Evolutionary conservation across 805 yeast genomes (phyloP), one percentile per base, ranked within the genome.

Genomic region (Kodamaea laetipori): DNA sequence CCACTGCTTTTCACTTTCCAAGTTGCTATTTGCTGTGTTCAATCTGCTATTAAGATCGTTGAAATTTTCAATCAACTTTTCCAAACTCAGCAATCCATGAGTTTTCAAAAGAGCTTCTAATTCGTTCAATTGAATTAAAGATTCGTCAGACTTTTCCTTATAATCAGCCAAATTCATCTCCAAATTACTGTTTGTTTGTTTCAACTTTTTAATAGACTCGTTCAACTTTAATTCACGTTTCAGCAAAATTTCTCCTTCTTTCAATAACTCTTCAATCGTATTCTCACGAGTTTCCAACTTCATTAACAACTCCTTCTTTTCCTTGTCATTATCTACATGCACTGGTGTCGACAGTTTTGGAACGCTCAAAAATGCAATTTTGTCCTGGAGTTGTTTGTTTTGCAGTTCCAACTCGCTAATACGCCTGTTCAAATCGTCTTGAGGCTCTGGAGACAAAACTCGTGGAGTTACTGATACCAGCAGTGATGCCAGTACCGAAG

Each of bases 211-310:
- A 39, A 90, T 79, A 0, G 82, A 71, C 31, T 81, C 86, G 51
- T 78, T 81, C 41, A 81, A 73, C 51, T 77, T 79, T 19, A 88
- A 71, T 54, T 92, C 97, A 47, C 79, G 81, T 46, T 75, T 74
- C 0, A 94, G 80, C 28, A 89, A 63, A 17, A 76, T 78, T 49
- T 84, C 82, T 3, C 96, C 96, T 61, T 90, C 96, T 43, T 77
- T 80, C 56, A 86, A 57, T 21, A 90, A 65, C 44, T 83, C 81
- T 12, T 77, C 75, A 18, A 90, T 80, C 23, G 80, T 77, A 9
- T 69, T 74, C 40, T 90, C 87, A 15, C 33, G 33, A 4, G 45
- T 34, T 9, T 37, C 43, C 30, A 46, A 33, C 26, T 45, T 40
- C 23, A 17, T 28, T 11, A 26, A 11, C 12, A 46, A 32, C 24